Percentiles rank a stretch among this genome's conserved stretches.
Conservation (phyloP, 352 stramenopile species). For the Phytophthora uliginosa region DNA sequence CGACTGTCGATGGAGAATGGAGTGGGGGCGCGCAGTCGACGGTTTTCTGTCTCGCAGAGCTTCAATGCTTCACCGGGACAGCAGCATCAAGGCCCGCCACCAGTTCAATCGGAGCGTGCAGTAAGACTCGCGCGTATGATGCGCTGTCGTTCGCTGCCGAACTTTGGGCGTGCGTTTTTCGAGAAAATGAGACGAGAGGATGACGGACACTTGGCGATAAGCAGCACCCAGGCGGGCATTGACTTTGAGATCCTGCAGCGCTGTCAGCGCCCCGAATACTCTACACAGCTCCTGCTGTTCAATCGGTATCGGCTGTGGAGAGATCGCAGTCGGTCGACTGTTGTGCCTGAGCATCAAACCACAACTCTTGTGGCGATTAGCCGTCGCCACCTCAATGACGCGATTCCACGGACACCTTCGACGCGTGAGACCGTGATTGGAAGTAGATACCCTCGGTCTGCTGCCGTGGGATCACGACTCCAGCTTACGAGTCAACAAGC, state of each 20-base stretch:
- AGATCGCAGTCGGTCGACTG: conserved; percentile 2
- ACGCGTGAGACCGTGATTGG: neutral
- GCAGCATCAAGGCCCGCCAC: neutral
- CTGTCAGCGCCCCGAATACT: conserved; percentile 58
- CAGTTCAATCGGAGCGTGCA: conserved; percentile 11
- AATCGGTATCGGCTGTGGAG: conserved; percentile 50
- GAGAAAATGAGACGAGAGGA: conserved; percentile 21
- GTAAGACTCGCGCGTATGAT: conserved; percentile 37
- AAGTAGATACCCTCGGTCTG: neutral
- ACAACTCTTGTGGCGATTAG: neutral
- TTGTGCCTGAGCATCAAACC: conserved; percentile 10
- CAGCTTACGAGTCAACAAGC: conserved; percentile 22
- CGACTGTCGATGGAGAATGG: conserved; percentile 14
- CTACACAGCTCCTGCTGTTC: conserved; percentile 53
- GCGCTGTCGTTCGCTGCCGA: conserved; percentile 59
- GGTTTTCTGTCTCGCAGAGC: conserved; percentile 3
- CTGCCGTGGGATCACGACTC: conserved; percentile 5
- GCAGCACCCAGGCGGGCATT: conserved; percentile 25
- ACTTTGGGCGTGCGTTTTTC: conserved; percentile 59
- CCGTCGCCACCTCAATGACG: conserved; percentile 9
- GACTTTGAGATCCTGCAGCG: conserved; percentile 73
- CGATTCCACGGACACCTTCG: conserved; percentile 12
- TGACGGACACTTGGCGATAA: conserved; percentile 1
- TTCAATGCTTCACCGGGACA: neutral
- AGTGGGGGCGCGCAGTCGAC: neutral